Evolutionary conservation across 2,329 filamentous ascomycete species (phyloP), one percentile per base, ranked within the genome.

Genomic region (Xylariaceae sp.): DNA sequence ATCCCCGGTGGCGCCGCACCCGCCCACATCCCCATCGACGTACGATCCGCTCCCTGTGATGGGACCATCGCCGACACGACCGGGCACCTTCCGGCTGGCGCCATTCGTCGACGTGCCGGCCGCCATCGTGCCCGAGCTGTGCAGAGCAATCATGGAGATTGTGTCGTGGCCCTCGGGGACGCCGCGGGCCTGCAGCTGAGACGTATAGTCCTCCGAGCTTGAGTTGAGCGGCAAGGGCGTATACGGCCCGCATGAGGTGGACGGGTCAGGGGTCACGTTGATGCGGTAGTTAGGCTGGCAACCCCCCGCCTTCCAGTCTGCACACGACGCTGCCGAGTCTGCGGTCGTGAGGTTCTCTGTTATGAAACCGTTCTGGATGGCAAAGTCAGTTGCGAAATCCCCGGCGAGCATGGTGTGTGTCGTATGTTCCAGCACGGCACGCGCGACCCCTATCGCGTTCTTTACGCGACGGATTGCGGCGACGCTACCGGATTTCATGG

Each of bases 101-200:
- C 81, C 81, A 57, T 83, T 83, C 2, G 81, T 83, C 10, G 79
- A 81, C 0, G 81, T 83, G 1, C 77, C 80, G 1, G 80, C 77
- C 0, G 81, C 81, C 75, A 82, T 81, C 32, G 63, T 56, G 9
- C 80, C 78, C 1, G 67, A 58, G 3, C 64, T 42, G 42, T 76
- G 68, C 26, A 83, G 70, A 1, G 73, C 73, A 30, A 82, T 74
- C 64, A 82, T 73, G 1, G 80, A 81, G 21, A 83, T 79, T 2
- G 81, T 83, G 55, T 83, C 81, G 56, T 83, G 80, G 27, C 65
- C 62, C 37, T 60, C 58, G 1, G 53, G 57, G 6, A 5, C 44
- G 3, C 21, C 44, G 9, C 56, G 47, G 5, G 40, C 10, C 11
- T 45, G 41, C 11, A 65, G 59, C 27, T 56, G 50, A n/a, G 45